Evolutionary conservation across 495 filamentous ascomycete species (phyloP).

Genomic region (Aspergillus carlsbadensis): DNA sequence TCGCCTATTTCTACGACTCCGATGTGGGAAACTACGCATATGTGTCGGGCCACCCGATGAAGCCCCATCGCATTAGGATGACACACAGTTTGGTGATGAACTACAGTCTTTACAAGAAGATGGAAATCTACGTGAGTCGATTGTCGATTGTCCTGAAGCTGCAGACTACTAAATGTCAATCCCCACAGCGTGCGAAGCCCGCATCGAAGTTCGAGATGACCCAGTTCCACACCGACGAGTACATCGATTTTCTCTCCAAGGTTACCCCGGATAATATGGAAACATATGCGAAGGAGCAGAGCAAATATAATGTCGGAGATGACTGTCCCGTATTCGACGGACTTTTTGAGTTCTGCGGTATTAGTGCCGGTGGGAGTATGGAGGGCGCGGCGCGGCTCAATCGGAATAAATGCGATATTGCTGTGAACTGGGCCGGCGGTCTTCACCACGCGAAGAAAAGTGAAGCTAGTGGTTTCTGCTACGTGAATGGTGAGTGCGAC

Average conservation of each 20-base stretch:
- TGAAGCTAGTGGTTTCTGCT: constrained; percentile 96
- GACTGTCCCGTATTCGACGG: constrained; percentile 98
- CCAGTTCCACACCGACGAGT: constrained; percentile 99
- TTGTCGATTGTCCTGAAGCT: background rate
- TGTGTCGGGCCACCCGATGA: constrained; percentile 98
- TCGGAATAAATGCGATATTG: constrained; percentile 92
- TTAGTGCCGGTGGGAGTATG: constrained; percentile 96
- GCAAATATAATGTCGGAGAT: constrained; percentile 96
- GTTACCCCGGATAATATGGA: constrained; percentile 99
- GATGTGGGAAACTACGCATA: constrained; percentile 98
- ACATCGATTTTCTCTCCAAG: constrained; percentile 94
- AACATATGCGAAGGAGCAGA: constrained; percentile 83
- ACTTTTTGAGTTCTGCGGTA: constrained; percentile 96
- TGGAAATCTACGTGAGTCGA: constrained; percentile 94
- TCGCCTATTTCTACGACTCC: constrained; percentile 97
- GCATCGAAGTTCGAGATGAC: constrained; percentile 97
- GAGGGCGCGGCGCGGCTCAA: constrained; percentile 93
- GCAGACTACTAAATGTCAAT: constrained; percentile 24
- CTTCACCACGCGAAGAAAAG: constrained; percentile 97
- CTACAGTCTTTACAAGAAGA: constrained; percentile 95
- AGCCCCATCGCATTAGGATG: constrained; percentile 96
- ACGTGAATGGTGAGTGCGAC: constrained; percentile 76
- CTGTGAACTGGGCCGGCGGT: constrained; percentile 96
- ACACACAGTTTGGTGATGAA: constrained; percentile 99
- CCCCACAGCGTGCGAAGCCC: constrained; percentile 86